Conservation (phyloP, 192 early-diverging fungal genomes). For the Coemansia javaensis region DNA sequence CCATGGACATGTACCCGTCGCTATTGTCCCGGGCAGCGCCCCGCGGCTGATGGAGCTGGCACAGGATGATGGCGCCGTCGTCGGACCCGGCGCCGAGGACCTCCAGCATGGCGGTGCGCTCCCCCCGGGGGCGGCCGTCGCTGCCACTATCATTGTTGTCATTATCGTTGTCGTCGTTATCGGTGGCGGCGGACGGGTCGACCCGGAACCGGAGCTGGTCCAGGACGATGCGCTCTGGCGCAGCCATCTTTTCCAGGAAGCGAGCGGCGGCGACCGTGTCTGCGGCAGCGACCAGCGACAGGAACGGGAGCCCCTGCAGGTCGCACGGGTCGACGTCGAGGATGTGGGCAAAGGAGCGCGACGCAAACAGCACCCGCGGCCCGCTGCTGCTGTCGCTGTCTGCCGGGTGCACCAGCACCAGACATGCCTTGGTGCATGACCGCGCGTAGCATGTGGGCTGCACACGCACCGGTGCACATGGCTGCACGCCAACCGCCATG, state of each 20-base stretch:
- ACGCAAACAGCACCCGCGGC: conserved; percentile 18
- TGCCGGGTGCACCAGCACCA: conserved; percentile 7
- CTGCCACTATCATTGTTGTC: too few species aligned
- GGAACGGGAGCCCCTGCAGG: conserved; percentile 15
- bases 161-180: too few species aligned
- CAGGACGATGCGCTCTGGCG: conserved; percentile 1
- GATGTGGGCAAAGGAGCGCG: conserved; percentile 11
- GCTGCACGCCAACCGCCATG: neutral
- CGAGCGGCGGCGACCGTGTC: conserved; percentile 8
- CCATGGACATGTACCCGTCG: too few species aligned
- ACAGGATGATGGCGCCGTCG: conserved; percentile 33
- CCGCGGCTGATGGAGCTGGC: conserved; percentile 8
- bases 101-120: conserved; percentile 8
- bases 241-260: conserved; percentile 8
- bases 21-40: neutral
- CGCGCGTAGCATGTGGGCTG: neutral
- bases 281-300: conserved; percentile 9
- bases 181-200: neutral
- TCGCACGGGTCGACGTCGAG: conserved; percentile 13
- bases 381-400: conserved; percentile 3
- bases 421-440: conserved; percentile 3
- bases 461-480: neutral
- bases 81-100: conserved; percentile 30
- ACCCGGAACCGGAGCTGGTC: neutral
- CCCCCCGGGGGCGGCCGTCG: neutral